A percentile compares a stretch with the other conserved stretches of the same genome.
Evolutionary conservation across 495 filamentous ascomycete genomes (phyloP).

Genomic region (Extremus antarcticus): DNA sequence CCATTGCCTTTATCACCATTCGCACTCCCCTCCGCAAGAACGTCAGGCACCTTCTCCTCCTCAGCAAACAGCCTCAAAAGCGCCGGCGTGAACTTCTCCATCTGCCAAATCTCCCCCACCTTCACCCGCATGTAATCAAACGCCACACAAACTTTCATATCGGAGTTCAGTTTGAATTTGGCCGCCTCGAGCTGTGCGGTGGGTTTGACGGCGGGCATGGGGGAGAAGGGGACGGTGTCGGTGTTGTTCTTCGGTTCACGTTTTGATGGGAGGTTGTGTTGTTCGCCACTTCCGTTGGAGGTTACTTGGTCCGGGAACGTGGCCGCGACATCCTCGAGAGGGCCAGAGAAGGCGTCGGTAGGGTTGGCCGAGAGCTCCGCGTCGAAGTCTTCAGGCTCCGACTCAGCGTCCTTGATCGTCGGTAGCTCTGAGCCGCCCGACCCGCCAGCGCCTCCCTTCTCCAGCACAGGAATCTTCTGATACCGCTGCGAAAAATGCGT

Average conservation of each 20-base stretch:
- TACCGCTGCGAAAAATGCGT: conserved; percentile 98
- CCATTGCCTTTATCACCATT: conserved; percentile 15
- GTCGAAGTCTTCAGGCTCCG: conserved; percentile 1
- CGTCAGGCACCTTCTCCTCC: conserved; percentile 19
- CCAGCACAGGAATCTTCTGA: conserved; percentile 61
- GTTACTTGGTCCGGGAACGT: conserved; percentile 9
- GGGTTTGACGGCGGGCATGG: neutral
- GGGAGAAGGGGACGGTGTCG: neutral
- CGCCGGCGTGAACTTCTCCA: conserved; percentile 64
- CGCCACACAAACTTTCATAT: conserved; percentile 58
- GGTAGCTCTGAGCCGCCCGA: conserved; percentile 10
- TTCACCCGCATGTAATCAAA: conserved; percentile 85
- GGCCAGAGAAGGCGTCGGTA: conserved; percentile 1
- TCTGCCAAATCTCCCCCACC: conserved; percentile 65
- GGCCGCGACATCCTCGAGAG: conserved; percentile 1
- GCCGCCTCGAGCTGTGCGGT: conserved; percentile 3
- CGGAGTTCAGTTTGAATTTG: conserved; percentile 10
- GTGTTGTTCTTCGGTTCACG: neutral
- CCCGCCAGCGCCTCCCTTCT: conserved; percentile 24
- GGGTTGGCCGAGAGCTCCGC: neutral
- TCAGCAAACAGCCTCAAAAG: conserved; percentile 55
- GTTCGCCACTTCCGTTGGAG: neutral
- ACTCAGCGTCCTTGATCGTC: conserved; percentile 3
- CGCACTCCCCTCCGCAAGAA: neutral
- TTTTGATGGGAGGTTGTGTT: neutral